Percentiles rank a stretch among this genome's conserved stretches.
phyloP scores from a whole-genome alignment of 2,329 filamentous ascomycete species.

The Microsporum audouinii region DNA sequence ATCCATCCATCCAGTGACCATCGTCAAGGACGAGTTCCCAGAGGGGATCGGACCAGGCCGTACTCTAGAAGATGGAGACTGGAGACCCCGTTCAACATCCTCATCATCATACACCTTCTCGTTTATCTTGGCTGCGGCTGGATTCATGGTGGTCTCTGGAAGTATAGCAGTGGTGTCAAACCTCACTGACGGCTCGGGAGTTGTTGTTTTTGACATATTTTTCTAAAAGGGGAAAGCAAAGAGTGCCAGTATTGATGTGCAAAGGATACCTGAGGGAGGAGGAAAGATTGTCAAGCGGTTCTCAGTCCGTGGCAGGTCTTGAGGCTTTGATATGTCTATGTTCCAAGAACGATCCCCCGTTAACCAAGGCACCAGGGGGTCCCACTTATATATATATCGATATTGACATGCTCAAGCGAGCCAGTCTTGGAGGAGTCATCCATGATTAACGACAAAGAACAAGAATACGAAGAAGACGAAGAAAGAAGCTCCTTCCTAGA shows the following conservation, averaged over 20 bases:
- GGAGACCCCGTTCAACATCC: background rate
- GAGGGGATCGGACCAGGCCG: conserved; percentile 7
- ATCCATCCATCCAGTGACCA: conserved; percentile 6
- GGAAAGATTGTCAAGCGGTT: background rate
- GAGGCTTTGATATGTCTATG: background rate
- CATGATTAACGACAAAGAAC: background rate
- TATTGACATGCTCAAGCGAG: background rate
- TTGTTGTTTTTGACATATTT: background rate
- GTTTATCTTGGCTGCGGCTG: background rate
- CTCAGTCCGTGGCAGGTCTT: background rate
- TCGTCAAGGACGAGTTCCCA: conserved; percentile 13
- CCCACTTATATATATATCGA: background rate
- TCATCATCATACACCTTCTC: conserved; percentile 2
- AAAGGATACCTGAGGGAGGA: background rate
- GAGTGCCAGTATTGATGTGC: background rate
- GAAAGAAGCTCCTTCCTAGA: conserved; percentile 1
- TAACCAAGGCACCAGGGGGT: background rate
- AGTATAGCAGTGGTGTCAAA: conserved; percentile 5
- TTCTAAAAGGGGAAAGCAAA: background rate
- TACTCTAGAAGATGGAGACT: background rate
- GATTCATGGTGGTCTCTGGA: background rate
- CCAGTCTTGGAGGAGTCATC: background rate
- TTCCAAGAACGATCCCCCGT: background rate
- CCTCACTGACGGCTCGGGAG: background rate
- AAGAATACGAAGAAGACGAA: background rate